Conservation (phyloP, 257 asterid species). For the Vinca minor region DNA sequence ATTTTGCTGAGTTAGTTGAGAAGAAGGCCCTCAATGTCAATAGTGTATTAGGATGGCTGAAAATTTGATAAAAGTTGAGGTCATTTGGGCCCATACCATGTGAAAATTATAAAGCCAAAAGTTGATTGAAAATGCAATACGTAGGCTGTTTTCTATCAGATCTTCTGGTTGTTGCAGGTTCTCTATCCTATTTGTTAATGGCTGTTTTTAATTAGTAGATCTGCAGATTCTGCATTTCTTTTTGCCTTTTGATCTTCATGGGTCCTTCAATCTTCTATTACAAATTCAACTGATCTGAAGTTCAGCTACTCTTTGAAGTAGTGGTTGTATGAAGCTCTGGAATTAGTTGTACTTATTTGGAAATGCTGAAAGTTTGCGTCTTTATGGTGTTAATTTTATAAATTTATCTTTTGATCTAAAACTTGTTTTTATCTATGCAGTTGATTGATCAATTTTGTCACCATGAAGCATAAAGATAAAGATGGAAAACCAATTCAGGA, state of each 20-base stretch:
- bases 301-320: background rate
- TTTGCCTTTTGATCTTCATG: slow-evolving; percentile 11
- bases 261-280: background rate
- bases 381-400: background rate
- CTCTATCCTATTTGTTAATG: no score
- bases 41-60: slow-evolving; percentile 22
- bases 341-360: background rate
- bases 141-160: slow-evolving; percentile 12
- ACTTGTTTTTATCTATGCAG: slow-evolving; percentile 26
- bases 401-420: background rate
- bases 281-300: background rate
- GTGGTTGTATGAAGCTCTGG: background rate
- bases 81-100: slow-evolving; percentile 22
- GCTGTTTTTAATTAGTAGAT: slow-evolving; percentile 29
- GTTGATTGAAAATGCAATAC: slow-evolving; percentile 4
- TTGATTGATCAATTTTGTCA: slow-evolving; percentile 30
- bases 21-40: slow-evolving; percentile 30
- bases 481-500: slow-evolving; percentile 66
- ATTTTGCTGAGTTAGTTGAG: slow-evolving; percentile 18
- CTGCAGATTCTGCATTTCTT: slow-evolving; percentile 18
- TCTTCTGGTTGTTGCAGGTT: slow-evolving; percentile 14
- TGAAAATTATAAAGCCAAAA: slow-evolving; percentile 17
- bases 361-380: background rate
- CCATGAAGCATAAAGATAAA: slow-evolving; percentile 81
- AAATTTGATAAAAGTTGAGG: slow-evolving; percentile 15